Evolutionary conservation across 2,329 filamentous ascomycete genomes (phyloP).

Genomic region (Fusarium veterinarium): DNA sequence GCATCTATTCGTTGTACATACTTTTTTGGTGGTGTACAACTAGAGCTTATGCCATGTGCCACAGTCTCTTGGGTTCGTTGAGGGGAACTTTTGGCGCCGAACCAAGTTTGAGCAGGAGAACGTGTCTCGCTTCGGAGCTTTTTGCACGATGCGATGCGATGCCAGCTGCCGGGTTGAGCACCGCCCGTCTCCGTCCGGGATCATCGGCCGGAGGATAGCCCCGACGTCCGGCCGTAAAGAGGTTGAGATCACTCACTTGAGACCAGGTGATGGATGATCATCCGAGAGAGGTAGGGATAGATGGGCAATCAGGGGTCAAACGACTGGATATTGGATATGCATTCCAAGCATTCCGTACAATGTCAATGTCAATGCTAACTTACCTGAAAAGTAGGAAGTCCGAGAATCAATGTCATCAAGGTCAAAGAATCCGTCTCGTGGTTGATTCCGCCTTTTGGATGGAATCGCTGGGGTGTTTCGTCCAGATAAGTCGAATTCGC

Average conservation of each 20-base stretch:
- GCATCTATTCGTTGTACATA: constrained; percentile 2
- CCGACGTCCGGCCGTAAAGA: constrained; percentile 3
- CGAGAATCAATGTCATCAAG: constrained; percentile 26
- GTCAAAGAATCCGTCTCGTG: constrained; percentile 31
- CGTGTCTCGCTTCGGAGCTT: constrained; percentile 32
- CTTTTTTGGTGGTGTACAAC: constrained; percentile 13
- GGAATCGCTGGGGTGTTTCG: constrained; percentile 46
- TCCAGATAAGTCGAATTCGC: constrained; percentile 45
- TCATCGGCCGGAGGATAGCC: not conserved
- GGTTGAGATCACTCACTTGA: constrained; percentile 25
- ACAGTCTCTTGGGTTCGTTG: constrained; percentile 3
- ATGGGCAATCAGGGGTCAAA: constrained; percentile 8
- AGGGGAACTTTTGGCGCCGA: constrained; percentile 26
- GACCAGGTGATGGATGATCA: constrained; percentile 27
- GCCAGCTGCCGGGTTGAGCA: constrained; percentile 2
- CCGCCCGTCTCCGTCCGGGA: constrained; percentile 1
- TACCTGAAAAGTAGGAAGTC: constrained; percentile 30
- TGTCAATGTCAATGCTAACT: not conserved
- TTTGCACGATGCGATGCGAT: constrained; percentile 7
- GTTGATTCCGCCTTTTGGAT: constrained; percentile 4
- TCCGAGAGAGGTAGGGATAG: constrained; percentile 8
- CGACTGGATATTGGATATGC: constrained; percentile 14
- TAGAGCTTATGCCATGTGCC: constrained; percentile 30
- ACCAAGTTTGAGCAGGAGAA: constrained; percentile 7
- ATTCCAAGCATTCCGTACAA: constrained; percentile 19